Evolutionary conservation across 2,329 filamentous ascomycete genomes (phyloP), one percentile per base, ranked within the genome.

Genomic region (Cercospora brassicicola): DNA sequence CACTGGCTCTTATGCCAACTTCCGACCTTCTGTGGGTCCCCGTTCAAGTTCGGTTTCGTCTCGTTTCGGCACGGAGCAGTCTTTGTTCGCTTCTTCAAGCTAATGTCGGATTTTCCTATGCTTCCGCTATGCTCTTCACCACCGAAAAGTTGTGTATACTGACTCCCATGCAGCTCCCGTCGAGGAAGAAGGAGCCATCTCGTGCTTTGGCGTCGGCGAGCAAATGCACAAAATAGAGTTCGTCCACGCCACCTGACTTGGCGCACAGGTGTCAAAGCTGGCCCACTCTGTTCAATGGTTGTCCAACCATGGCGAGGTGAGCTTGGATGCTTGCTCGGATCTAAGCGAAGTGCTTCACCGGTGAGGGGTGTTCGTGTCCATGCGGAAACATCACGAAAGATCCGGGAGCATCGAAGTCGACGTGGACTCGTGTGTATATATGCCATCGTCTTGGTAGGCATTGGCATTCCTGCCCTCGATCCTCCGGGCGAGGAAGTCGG

Each of bases 221-320:
- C 13, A 30, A 6, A 55, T 0, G 23, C 48, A 55, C 23, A 10
- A 33, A 51, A 62, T 62, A 62, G 59, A 62, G 59, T 62, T 62
- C 42, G 15, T 3, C 51, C 23, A 18, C 59, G 42, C 23, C 39
- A 33, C 59, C 26, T 28, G n/a, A 31, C 10, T 51, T 48, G 59
- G 42, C 42, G 11, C 8, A 4, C 23, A 45, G 59, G 59, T 61
- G 59, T 61, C 36, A n/a, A 42, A 7, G 33, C 2, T 33, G 7
- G 36, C 15, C 59, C 59, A 61, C 59, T 61, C 23, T 9, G 59
- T 39, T 28, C 31, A n/a, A 45, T 39, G 23, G 9, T 28, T 23
- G 59, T 18, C 59, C 59, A 61, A 61, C 59, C 59, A 45, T 45
- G 36, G 23, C 36, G 23, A 45, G 8, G 31, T 45, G 59, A 61